Evolutionary conservation across 2,329 filamentous ascomycete species (phyloP).

Genomic region (Scedosporium aurantiacum): DNA sequence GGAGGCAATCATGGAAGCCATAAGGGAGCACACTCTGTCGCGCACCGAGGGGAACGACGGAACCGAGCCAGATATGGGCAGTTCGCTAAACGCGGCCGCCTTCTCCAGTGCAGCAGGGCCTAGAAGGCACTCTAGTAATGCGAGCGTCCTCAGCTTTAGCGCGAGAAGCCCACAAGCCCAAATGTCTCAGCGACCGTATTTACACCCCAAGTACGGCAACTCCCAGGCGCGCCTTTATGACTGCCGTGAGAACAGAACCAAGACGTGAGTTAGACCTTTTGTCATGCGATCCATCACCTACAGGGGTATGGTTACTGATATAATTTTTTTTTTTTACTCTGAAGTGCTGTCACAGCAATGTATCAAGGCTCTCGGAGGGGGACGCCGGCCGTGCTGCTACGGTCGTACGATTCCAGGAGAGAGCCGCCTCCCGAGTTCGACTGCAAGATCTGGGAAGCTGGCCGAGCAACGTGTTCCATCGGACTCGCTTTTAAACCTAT

Average conservation of each 20-base stretch:
- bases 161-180: constrained; percentile 51
- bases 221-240: constrained; percentile 85
- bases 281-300: neutral
- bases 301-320: neutral
- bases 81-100: constrained; percentile 28
- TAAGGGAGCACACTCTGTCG: constrained; percentile 71
- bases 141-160: constrained; percentile 74
- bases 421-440: constrained; percentile 86
- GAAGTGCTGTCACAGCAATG: constrained; percentile 71
- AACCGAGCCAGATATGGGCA: constrained; percentile 25
- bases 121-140: constrained; percentile 62
- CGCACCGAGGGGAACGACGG: constrained; percentile 77
- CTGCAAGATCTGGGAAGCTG: constrained; percentile 94
- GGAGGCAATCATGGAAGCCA: constrained; percentile 82
- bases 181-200: constrained; percentile 37
- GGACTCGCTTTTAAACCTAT: constrained; percentile 94
- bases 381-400: constrained; percentile 60
- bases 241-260: constrained; percentile 70
- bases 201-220: constrained; percentile 59
- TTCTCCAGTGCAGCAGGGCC: constrained; percentile 31
- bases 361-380: constrained; percentile 71
- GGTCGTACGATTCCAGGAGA: constrained; percentile 90
- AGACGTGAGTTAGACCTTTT: constrained; percentile 54
- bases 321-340: neutral
- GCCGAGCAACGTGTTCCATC: constrained; percentile 84